Conservation (phyloP, 352 stramenopile genomes). For the Pythium sp. region DNA sequence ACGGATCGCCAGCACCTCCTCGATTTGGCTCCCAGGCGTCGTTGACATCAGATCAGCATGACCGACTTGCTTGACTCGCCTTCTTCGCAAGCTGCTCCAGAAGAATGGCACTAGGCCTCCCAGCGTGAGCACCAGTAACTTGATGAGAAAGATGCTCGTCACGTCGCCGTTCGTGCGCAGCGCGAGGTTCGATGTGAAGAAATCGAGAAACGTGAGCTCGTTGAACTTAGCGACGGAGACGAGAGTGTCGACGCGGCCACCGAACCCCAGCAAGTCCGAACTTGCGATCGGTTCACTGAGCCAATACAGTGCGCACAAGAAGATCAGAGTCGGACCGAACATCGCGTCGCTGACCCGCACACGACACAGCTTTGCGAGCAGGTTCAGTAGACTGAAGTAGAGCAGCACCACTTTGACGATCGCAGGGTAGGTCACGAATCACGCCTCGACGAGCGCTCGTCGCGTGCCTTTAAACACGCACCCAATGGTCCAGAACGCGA, state of each 20-base stretch:
- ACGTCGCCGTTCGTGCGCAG: slow-evolving; percentile 18
- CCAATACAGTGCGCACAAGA: slow-evolving; percentile 19
- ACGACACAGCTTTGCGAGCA: slow-evolving; percentile 8
- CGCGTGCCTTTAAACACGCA: slow-evolving; percentile 26
- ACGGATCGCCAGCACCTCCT: not conserved
- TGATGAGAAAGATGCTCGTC: slow-evolving; percentile 12
- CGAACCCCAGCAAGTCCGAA: not conserved
- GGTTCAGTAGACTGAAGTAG: slow-evolving; percentile 26
- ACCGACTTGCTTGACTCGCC: not conserved
- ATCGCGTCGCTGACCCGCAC: slow-evolving; percentile 25
- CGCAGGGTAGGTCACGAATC: slow-evolving; percentile 32
- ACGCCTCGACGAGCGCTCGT: slow-evolving; percentile 18
- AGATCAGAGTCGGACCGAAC: slow-evolving; percentile 24
- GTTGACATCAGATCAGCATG: no score
- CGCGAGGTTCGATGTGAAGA: slow-evolving; percentile 14
- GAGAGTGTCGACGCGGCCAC: not conserved
- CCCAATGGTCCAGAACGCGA: slow-evolving; percentile 25
- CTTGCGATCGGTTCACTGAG: not conserved
- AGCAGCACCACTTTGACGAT: slow-evolving; percentile 30
- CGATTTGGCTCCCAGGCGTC: not conserved
- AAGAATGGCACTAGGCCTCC: not conserved
- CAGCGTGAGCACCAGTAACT: slow-evolving; percentile 10
- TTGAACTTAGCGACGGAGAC: slow-evolving; percentile 14
- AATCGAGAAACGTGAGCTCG: slow-evolving; percentile 13
- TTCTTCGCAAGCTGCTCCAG: not conserved